Conservation (phyloP, 1,139 yeast genomes). For the Ogataea hybrid region DNA sequence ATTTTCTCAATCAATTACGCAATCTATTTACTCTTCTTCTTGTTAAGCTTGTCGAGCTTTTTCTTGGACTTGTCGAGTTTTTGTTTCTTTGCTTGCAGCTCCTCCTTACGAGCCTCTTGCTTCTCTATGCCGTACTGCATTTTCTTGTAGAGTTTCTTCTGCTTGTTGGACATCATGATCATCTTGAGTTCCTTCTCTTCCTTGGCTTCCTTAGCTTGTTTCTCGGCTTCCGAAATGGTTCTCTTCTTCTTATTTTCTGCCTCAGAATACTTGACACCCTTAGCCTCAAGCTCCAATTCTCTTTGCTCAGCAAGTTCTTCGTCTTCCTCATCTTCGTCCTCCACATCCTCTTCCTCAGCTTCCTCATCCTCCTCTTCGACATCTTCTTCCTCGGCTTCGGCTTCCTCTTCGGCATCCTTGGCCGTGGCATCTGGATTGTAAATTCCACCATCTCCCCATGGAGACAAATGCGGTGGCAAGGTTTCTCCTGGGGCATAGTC, state of each 20-base stretch:
- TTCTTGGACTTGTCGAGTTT: constrained; percentile 54
- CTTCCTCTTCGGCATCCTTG: constrained; percentile 38
- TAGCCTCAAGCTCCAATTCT: constrained; percentile 88
- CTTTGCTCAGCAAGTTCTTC: constrained; percentile 69
- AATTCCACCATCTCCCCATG: constrained; percentile 96
- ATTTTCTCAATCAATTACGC: not conserved
- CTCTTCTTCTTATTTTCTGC: constrained; percentile 41
- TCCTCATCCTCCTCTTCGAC: constrained; percentile 53
- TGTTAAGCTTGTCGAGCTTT: constrained; percentile 8
- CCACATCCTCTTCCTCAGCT: constrained; percentile 41
- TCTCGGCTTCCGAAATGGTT: constrained; percentile 84
- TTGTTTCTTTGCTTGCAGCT: constrained; percentile 74
- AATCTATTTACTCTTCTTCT: constrained; percentile 3
- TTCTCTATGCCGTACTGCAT: constrained; percentile 90
- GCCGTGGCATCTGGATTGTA: constrained; percentile 62
- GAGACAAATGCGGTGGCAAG: constrained; percentile 94
- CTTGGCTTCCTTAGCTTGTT: constrained; percentile 53
- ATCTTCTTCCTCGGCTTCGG: constrained; percentile 48
- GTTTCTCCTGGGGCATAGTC: constrained; percentile 92
- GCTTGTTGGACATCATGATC: constrained; percentile 98
- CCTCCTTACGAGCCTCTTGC: constrained; percentile 77
- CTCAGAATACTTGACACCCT: constrained; percentile 77
- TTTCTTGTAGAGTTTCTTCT: constrained; percentile 90
- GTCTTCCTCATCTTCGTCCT: constrained; percentile 45
- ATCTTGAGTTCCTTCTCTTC: constrained; percentile 92